phyloP scores from a whole-genome alignment of 2,329 filamentous ascomycete genomes.

The Westerdykella ornata region DNA sequence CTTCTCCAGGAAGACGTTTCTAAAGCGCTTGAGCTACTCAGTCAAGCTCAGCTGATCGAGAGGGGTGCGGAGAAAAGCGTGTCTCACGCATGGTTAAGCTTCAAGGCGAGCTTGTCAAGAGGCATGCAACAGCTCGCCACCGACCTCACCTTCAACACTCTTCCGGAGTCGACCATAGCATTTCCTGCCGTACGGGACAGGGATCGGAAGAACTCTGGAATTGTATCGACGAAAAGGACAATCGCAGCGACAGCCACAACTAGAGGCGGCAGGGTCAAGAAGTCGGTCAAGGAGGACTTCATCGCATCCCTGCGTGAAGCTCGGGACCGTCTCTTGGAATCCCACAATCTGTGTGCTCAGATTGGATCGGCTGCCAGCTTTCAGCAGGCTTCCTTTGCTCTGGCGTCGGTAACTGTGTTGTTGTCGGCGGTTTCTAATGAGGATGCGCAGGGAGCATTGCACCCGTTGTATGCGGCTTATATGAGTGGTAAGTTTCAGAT shows the following conservation, averaged over 20 bases:
- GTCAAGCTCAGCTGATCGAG: constrained; percentile 19
- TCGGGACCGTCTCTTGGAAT: constrained; percentile 58
- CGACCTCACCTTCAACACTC: constrained; percentile 79
- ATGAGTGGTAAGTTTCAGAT: constrained; percentile 26
- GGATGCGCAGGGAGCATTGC: constrained; percentile 28
- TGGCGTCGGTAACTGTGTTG: constrained; percentile 35
- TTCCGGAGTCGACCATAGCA: constrained; percentile 88
- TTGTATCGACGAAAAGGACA: constrained; percentile 10
- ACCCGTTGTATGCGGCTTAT: constrained; percentile 37
- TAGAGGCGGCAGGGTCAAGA: constrained; percentile 21
- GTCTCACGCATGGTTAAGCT: constrained; percentile 54
- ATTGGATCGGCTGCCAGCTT: constrained; percentile 53
- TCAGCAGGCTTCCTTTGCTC: constrained; percentile 41
- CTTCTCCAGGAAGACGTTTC: constrained; percentile 27
- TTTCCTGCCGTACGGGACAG: constrained; percentile 58
- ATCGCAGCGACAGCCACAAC: constrained; percentile 6
- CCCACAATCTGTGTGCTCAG: constrained; percentile 50
- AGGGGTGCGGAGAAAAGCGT: constrained; percentile 38
- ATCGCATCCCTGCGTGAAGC: constrained; percentile 57
- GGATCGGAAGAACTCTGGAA: constrained; percentile 24
- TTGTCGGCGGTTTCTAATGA: constrained; percentile 33
- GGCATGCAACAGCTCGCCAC: constrained; percentile 66
- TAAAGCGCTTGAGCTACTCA: constrained; percentile 24
- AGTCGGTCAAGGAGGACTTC: constrained; percentile 40
- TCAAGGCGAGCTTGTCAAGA: constrained; percentile 60